Base-by-base conservation (phyloP, 2,329 filamentous ascomycete species). In the Penicillium sclerotiorum region DNA sequence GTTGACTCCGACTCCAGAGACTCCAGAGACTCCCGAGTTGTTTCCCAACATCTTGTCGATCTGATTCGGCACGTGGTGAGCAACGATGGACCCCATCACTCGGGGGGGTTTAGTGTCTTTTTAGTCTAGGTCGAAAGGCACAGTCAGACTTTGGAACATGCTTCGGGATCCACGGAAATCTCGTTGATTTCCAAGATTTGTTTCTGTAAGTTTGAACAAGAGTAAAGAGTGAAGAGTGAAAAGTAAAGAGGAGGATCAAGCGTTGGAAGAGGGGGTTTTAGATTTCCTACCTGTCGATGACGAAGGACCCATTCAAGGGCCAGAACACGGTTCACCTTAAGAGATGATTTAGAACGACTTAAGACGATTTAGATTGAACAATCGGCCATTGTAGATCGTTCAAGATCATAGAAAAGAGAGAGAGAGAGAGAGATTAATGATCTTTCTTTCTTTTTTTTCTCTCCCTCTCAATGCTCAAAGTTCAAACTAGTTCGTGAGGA, bases 21-120 rank as follows among this genome's bases (percentile, higher is more conserved):
- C 22, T 20, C 27, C 27, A 17, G 67, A 68, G 40, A 63, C 57
- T 63, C 77, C 75, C 43, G 63, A 46, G 55, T 65, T 67, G 60
- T 71, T 72, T 71, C 76, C 77, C 64, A 80, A 75, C 77, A 90
- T 87, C 80, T 85, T 88, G 74, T 84, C 82, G 63, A 83, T 80
- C 62, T 85, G 79, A 74, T 90, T 85, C 72, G 85, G 84, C 76
- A 85, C 85, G 77, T 93, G 89, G 74, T 77, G 77, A 63, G 83
- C 72, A 65, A 83, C 74, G 61, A 84, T 72, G 68, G 81, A 82
- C 76, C 80, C 80, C 82, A 84, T 85, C 69, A 77, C 81, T 75
- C 72, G 72, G 59, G 33, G 42, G 40, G 22, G 12, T 39, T 30
- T 32, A 40, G 27, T 40, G 22, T 43, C 17, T 23, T 20, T 18